phyloP scores from a whole-genome alignment of 2,329 filamentous ascomycete genomes.

The Botrytis hyacinthi region DNA sequence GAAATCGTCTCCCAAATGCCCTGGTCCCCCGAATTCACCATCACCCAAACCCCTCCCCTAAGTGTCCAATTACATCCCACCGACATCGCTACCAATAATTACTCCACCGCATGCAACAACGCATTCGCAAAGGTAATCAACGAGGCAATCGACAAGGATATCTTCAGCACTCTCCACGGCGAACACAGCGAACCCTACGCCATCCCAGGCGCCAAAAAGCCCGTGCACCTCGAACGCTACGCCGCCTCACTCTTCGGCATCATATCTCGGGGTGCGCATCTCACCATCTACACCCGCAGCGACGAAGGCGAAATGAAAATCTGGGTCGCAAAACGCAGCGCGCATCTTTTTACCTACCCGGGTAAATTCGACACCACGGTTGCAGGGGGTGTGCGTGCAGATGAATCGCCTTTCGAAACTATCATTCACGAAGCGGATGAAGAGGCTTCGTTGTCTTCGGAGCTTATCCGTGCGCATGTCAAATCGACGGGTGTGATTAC shows the following conservation, averaged over 20 bases:
- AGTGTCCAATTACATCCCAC: constrained; percentile 38
- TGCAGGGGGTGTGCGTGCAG: constrained; percentile 69
- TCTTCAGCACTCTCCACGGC: constrained; percentile 30
- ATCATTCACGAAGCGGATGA: constrained; percentile 69
- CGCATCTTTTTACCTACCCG: constrained; percentile 67
- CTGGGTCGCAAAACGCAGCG: constrained; percentile 68
- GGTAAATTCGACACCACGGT: constrained; percentile 77
- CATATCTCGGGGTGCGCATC: constrained; percentile 61
- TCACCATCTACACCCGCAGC: constrained; percentile 60
- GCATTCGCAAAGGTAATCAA: constrained; percentile 40
- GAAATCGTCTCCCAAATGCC: constrained; percentile 47
- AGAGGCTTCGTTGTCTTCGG: constrained; percentile 65
- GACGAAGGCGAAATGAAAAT: constrained; percentile 50
- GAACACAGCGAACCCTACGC: constrained; percentile 19
- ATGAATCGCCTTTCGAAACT: constrained; percentile 62
- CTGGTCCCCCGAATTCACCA: constrained; percentile 44
- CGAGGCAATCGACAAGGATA: constrained; percentile 44
- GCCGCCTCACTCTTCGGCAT: constrained; percentile 57
- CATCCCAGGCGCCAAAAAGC: constrained; percentile 1
- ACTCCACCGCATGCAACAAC: constrained; percentile 40
- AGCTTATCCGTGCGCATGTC: constrained; percentile 52
- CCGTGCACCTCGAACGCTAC: constrained; percentile 22
- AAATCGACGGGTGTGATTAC: constrained; percentile 59
- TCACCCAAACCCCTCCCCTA: constrained; percentile 36
- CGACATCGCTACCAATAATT: constrained; percentile 36